These are phyloP conservation scores for Sporisorium graminicola DNA, from an alignment of 1,284 basidiomycete species.

Conservation along the genomic window DNA sequence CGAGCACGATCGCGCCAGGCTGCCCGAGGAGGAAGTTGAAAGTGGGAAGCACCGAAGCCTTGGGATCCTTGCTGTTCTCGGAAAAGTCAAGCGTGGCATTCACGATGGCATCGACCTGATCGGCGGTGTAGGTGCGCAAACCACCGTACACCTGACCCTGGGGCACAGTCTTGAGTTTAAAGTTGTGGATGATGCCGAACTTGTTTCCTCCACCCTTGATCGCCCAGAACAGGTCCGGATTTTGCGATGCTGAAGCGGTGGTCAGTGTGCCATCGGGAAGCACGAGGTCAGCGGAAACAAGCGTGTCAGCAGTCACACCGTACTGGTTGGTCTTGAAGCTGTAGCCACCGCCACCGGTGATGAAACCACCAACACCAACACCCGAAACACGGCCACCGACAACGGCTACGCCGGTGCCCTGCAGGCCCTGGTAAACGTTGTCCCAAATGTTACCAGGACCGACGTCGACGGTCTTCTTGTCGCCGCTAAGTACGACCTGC, in stretches of 20 bases:
- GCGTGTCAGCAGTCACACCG: constrained; percentile 51
- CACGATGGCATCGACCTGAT: constrained; percentile 45
- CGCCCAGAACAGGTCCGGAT: constrained; percentile 55
- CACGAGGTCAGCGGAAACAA: constrained; percentile 51
- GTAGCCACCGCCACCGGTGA: constrained; percentile 56
- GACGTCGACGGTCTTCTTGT: constrained; percentile 55
- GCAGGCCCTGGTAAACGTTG: constrained; percentile 48
- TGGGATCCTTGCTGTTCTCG: constrained; percentile 54
- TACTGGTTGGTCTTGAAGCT: constrained; percentile 57
- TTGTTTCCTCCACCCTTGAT: constrained; percentile 57
- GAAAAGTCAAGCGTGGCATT: constrained; percentile 50
- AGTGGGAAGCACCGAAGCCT: constrained; percentile 54
- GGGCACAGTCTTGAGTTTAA: constrained; percentile 50
- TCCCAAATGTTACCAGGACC: constrained; percentile 58
- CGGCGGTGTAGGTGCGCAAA: constrained; percentile 43
- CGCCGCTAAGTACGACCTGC: constrained; percentile 39
- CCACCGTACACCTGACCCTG: constrained; percentile 57
- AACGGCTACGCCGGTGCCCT: constrained; percentile 36
- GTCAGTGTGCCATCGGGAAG: constrained; percentile 52
- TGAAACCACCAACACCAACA: constrained; percentile 59
- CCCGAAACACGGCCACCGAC: constrained; percentile 58
- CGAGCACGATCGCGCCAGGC: constrained; percentile 42
- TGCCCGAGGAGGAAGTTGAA: constrained; percentile 51
- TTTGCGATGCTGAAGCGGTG: constrained; percentile 36
- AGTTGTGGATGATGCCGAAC: constrained; percentile 55